A percentile compares a stretch with the other conserved stretches of the same genome.
phyloP scores from a whole-genome alignment of 805 yeast species.

The Nakazawaea holstii region DNA sequence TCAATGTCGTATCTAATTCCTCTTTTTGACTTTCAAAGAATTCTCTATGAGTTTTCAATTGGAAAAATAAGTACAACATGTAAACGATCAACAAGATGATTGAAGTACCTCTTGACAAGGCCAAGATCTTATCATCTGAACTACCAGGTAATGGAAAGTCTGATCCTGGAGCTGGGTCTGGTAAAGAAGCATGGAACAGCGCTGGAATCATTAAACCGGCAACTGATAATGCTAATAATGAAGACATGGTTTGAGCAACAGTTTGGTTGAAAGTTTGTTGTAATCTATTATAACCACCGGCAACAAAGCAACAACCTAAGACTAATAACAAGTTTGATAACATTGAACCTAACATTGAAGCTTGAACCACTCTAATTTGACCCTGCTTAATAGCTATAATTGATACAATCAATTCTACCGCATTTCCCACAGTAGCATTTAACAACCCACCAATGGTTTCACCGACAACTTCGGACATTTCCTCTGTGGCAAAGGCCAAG shows the following conservation, averaged over 20 bases:
- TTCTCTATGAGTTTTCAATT: conserved; percentile 77
- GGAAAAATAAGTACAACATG: conserved; percentile 76
- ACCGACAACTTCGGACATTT: conserved; percentile 81
- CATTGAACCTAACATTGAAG: conserved; percentile 94
- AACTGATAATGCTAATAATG: conserved; percentile 85
- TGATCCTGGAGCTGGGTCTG: conserved; percentile 29
- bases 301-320: conserved; percentile 90
- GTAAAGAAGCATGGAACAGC: conserved; percentile 84
- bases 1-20: conserved; percentile 17
- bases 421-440: conserved; percentile 97
- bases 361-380: conserved; percentile 92
- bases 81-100: conserved; percentile 73
- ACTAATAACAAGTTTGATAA: conserved; percentile 84
- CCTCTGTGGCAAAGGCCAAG: conserved; percentile 90
- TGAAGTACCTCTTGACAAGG: conserved; percentile 82
- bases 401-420: conserved; percentile 93
- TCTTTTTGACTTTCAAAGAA: conserved; percentile 51
- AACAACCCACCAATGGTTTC: conserved; percentile 89
- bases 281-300: conserved; percentile 83
- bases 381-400: conserved; percentile 81
- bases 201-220: conserved; percentile 92
- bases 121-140: conserved; percentile 43
- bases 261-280: conserved; percentile 92
- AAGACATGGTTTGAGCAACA: conserved; percentile 97
- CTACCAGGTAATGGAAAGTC: conserved; percentile 32